Evolutionary conservation across 108 stramenopile genomes (phyloP), one percentile per base, ranked within the genome.

Genomic region (Conticribra guillardii): DNA sequence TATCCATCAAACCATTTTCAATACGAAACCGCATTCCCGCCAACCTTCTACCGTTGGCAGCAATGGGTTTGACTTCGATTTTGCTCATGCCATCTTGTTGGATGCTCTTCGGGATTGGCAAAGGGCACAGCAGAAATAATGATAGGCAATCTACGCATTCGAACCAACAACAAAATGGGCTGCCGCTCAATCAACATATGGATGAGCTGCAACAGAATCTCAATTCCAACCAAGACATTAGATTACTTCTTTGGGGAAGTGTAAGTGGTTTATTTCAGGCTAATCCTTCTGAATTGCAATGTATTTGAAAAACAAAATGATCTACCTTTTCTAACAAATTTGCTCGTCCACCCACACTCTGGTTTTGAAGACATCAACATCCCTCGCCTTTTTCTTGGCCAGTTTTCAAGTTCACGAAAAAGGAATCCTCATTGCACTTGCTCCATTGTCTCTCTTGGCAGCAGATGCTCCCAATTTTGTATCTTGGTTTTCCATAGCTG

Each of bases 381-480:
- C 91, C 9, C 82, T 98, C 37, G 83, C 94, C 46, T 97, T 98
- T 76, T 98, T 98, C 67, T 80, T 98, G 59, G 95, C 92, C 15
- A 93, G 91, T 24, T 96, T 92, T 80, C 97, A 97, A 79, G 97
- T 97, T 46, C 97, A 98, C 69, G 97, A 98, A 75, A 98, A 98
- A 75, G 89, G 90, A 11, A 89, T 96, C 37, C 82, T 98, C 30
- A 69, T 98, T 62, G 75, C 94, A 11, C 71, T 93, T 30, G 89
- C 91, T 23, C 96, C 96, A 0, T 63, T 88, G n/a, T 69, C 87
- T 17, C 62, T 96, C 37, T 56, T 95, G 70, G 32, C 70, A 41
- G 34, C 63, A 54, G 83, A 88, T 47, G 87, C 85, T 18, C 70
- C 79, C 47, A 24, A 32, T 0, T 88, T 90, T 52, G 76, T 83